Evolutionary conservation across 2,329 filamentous ascomycete genomes (phyloP), one percentile per base, ranked within the genome.

Genomic region (Mollisia scopiformis): DNA sequence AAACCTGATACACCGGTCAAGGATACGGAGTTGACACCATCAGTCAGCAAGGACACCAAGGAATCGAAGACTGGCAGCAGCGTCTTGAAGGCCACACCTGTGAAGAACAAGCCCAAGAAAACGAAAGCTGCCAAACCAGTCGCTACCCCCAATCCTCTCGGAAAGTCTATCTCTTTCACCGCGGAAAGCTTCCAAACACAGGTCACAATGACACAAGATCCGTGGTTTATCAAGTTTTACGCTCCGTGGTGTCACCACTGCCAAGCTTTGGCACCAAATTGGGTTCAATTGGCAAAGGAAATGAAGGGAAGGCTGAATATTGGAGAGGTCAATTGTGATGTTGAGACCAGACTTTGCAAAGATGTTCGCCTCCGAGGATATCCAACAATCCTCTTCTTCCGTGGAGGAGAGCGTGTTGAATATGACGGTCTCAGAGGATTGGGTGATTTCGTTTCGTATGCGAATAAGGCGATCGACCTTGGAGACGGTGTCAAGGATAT

Each of bases 201-300:
- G 37, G 93, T 99, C 50, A 96, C 92, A 2, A 90, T 88, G 74
- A 93, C 92, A 0, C 87, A 91, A 65, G 93, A 98, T 65, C 89
- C 93, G 6, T 99, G 95, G 95, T 97, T 99, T 73, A 88, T 99
- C 82, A 99, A 99, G 77, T 98, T 99, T 75, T 98, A 97, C 75
- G 93, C 92, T 19, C 96, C 95, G 6, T 98, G 94, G 95, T 99
- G 95, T 75, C 87, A 88, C 68, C 95, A 99, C 77, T 99, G 96
- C 76, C 91, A 97, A 77, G 91, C 91, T 37, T 87, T 99, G 83
- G 92, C 90, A 35, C 91, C 95, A 2, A 93, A 88, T 66, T 99
- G 95, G 95, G 81, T 87, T 63, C 90, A 94, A 71, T 86, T 99
- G 77, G 91, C 91, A 47, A 93, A 93, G 74, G 92, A 94, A 72